These are phyloP conservation scores for Syncephalis fuscata DNA, from an alignment of 371 early-diverging fungal species.

Conservation along the genomic window DNA sequence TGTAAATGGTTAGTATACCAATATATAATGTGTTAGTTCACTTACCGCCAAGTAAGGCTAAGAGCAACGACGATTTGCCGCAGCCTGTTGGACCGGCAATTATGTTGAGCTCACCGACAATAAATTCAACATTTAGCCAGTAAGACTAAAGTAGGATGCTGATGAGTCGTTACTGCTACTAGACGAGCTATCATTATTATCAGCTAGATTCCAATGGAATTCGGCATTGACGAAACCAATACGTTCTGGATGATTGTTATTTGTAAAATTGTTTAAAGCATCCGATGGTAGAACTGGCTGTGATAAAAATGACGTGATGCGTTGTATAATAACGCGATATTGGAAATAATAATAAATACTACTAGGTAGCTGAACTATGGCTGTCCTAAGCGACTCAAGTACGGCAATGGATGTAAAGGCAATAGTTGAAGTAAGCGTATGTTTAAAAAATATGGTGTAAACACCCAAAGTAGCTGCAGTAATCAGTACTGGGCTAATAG, in stretches of 20 bases:
- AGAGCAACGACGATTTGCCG: constrained; percentile 48
- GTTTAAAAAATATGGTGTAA: constrained; percentile 31
- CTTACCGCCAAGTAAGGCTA: constrained; percentile 45
- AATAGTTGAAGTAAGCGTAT: constrained; percentile 31
- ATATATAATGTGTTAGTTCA: too few relatives aligned
- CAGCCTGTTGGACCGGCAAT: constrained; percentile 39
- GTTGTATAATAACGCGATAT: constrained; percentile 29
- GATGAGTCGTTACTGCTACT: constrained; percentile 12
- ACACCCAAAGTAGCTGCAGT: constrained; percentile 31
- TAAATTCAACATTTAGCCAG: constrained; percentile 28
- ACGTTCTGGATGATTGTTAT: constrained; percentile 8
- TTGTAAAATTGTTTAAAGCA: constrained; percentile 6
- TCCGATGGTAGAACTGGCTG: constrained; percentile 23
- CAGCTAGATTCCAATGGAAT: constrained; percentile 24
- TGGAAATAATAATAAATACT: constrained; percentile 24
- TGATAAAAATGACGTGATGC: constrained; percentile 32
- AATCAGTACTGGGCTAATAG: constrained; percentile 29
- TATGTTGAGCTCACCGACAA: constrained; percentile 33
- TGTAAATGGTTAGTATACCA: too few relatives aligned
- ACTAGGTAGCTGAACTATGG: constrained; percentile 34
- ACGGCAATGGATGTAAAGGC: constrained; percentile 43
- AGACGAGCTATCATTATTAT: constrained; percentile 8
- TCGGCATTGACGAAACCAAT: constrained; percentile 26
- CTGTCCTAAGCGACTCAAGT: constrained; percentile 30
- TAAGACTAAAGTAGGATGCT: constrained; percentile 19